Evolutionary conservation across 352 stramenopile species (phyloP), one percentile per base, ranked within the genome.

Genomic region (Aphanomyces stellatus): DNA sequence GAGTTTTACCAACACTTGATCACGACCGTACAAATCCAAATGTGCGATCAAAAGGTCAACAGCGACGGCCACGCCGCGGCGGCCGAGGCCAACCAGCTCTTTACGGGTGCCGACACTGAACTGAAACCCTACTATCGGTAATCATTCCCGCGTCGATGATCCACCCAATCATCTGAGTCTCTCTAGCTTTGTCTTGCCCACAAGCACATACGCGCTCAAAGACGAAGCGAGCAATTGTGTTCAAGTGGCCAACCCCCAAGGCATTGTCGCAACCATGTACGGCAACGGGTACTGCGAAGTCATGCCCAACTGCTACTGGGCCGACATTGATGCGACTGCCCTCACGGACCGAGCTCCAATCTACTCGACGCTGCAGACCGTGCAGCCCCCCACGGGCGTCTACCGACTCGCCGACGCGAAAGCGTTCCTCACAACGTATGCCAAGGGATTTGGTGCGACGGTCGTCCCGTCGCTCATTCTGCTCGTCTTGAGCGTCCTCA

Each of bases 1-100:
- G 79, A 83, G 53, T 88, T 87, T 59, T 90, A 90, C 72, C 51
- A 75, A 2, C 72, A 90, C 24, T 56, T 90, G 40, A 82, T 88
- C 72, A 76, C 59, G 0, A 79, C 81, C 0, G 64, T 79, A 27
- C 74, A 83, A 55, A 88, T 89, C 57, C 43, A 63, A 8, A 19
- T 88, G 15, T 89, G 81, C 51, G 69, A 87, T 24, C 27, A 80
- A 43, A 37, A 79, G 11, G 33, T 79, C 15, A 59, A 61, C 2
- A 72, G 65, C 10, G 34, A 51, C 28, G n/a, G 34, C 40, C 55
- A 63, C 22, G 34, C 55, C 24, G 22, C 33, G 10, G 8, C 40
- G 15, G 55, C 33, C 31, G 55, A 63, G n/a, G 35, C 55, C 55
- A 78, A 76, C 4, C 25, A 53, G 7, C 33, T 49, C 15, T 40